These are phyloP conservation scores for Asterionellopsis glacialis DNA, from an alignment of 108 stramenopile genomes.

Conservation along the genomic window DNA sequence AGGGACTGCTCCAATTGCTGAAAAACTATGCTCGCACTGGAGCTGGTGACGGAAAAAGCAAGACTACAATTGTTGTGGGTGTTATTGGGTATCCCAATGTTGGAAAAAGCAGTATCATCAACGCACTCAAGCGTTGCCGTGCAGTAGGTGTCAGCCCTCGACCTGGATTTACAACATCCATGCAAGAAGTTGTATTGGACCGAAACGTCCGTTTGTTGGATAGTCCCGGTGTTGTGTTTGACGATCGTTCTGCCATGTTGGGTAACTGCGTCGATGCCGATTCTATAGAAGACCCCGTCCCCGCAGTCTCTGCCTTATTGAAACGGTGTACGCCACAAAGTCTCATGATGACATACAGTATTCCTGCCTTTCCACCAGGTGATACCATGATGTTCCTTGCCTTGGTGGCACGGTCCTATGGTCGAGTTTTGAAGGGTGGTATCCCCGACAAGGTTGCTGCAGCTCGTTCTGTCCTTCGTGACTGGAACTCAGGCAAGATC, in stretches of 20 bases:
- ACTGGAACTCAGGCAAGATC: constrained; percentile 97
- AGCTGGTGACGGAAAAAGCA: constrained; percentile 53
- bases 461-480: constrained; percentile 87
- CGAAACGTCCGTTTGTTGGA: constrained; percentile 93
- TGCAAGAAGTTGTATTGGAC: constrained; percentile 97
- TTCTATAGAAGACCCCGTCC: constrained; percentile 88
- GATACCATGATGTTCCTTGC: constrained; percentile 89
- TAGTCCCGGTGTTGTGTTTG: constrained; percentile 98
- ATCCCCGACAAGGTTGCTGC: constrained; percentile 92
- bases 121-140: constrained; percentile 87
- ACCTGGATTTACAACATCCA: constrained; percentile 93
- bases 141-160: constrained; percentile 94
- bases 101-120: constrained; percentile 93
- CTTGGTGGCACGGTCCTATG: constrained; percentile 85
- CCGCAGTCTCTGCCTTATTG: constrained; percentile 84
- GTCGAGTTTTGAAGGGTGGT: constrained; percentile 94
- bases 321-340: constrained; percentile 77
- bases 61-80: constrained; percentile 87
- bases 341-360: constrained; percentile 93
- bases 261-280: constrained; percentile 96
- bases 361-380: constrained; percentile 86
- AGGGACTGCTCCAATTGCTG: constrained; percentile 89
- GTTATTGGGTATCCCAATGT: constrained; percentile 91
- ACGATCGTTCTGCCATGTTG: constrained; percentile 48
- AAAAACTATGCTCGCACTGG: constrained; percentile 97